These are phyloP conservation scores for Lachnellula cervina DNA, from an alignment of 2,329 filamentous ascomycete genomes.

Conservation along the genomic window DNA sequence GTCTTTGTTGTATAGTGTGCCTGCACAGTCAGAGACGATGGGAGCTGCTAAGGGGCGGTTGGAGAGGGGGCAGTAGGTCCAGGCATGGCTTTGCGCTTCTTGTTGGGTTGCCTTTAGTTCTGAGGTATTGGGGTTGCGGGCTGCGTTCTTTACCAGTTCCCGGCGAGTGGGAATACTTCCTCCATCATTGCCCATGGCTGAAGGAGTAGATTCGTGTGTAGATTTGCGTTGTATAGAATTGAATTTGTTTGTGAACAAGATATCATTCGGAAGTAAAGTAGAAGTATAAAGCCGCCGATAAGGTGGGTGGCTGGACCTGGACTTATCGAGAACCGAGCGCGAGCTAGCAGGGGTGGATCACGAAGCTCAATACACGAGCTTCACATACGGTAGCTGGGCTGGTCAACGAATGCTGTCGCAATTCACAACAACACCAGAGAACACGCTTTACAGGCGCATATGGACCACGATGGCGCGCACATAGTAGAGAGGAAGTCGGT, in stretches of 20 bases:
- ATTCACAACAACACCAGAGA: not conserved
- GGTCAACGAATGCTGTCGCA: not conserved
- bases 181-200: conserved; percentile 89
- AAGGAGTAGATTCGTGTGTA: not conserved
- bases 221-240: not conserved
- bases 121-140: conserved; percentile 72
- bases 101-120: conserved; percentile 85
- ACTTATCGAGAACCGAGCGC: not conserved
- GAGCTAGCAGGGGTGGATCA: not conserved
- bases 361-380: not conserved
- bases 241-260: too few species aligned
- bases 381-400: not conserved
- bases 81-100: conserved; percentile 80
- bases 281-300: not conserved
- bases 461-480: conserved; percentile 23
- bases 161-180: conserved; percentile 93
- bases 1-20: conserved; percentile 92
- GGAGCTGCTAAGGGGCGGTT: conserved; percentile 61
- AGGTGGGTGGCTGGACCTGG: not conserved
- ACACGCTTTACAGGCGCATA: conserved; percentile 15
- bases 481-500: conserved; percentile 19
- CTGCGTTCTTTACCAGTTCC: conserved; percentile 92
- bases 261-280: not conserved
- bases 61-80: conserved; percentile 84
- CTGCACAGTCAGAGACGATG: conserved; percentile 78